Conservation (phyloP, 306 rosid species). For the Pueraria montana region DNA sequence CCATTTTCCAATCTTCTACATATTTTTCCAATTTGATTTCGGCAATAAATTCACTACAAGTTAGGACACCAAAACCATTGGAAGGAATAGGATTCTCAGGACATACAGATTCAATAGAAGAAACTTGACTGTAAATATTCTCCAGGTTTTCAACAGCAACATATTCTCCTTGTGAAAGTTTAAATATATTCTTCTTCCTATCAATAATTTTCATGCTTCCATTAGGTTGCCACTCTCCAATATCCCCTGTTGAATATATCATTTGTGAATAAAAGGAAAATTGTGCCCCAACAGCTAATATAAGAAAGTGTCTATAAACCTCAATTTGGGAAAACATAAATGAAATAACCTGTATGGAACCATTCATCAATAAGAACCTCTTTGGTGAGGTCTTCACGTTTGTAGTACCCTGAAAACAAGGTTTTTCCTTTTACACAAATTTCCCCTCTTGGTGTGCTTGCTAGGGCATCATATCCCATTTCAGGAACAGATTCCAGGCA, state of each 20-base stretch:
- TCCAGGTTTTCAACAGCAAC: slow-evolving; percentile 99
- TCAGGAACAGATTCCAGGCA: slow-evolving; percentile 97
- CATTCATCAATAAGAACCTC: slow-evolving; percentile 90
- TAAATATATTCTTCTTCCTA: slow-evolving; percentile 96
- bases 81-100: slow-evolving; percentile 31
- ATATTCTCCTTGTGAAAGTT: slow-evolving; percentile 99
- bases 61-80: slow-evolving; percentile 28
- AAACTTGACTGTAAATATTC: slow-evolving; percentile 76
- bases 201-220: slow-evolving; percentile 98
- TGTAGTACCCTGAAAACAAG: slow-evolving; percentile 89
- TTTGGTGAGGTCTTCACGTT: slow-evolving; percentile 92
- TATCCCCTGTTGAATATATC: slow-evolving; percentile 75
- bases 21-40: slow-evolving; percentile 22
- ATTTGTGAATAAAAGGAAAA: slow-evolving; percentile 36
- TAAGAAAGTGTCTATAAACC: slow-evolving; percentile 18
- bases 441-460: slow-evolving; percentile 86
- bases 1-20: background rate
- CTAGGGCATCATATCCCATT: slow-evolving; percentile 91
- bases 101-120: slow-evolving; percentile 83
- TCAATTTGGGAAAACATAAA: slow-evolving; percentile 39
- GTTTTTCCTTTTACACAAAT: slow-evolving; percentile 83
- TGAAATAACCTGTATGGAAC: slow-evolving; percentile 91
- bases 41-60: slow-evolving; percentile 20
- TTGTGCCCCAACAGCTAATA: slow-evolving; percentile 16
- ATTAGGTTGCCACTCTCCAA: slow-evolving; percentile 96